These are phyloP conservation scores for Penicillium taxi DNA, from an alignment of 495 filamentous ascomycete genomes.

Conservation along the genomic window DNA sequence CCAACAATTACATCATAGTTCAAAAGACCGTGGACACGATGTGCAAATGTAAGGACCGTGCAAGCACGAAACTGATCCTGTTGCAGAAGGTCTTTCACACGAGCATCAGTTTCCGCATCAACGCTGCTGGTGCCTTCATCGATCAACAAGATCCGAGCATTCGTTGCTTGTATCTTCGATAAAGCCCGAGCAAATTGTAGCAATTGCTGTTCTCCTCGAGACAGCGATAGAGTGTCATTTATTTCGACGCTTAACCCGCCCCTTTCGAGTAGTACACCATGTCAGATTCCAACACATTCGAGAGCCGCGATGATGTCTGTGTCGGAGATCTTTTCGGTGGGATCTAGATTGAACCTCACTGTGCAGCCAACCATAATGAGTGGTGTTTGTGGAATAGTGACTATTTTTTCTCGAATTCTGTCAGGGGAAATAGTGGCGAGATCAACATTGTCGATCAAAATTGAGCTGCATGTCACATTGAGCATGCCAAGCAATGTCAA, in stretches of 20 bases:
- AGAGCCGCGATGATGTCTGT: slow-evolving; percentile 1
- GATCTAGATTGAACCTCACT: not conserved
- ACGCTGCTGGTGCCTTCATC: slow-evolving; percentile 1
- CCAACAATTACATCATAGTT: not conserved
- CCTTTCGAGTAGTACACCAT: not conserved
- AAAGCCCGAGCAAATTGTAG: not conserved
- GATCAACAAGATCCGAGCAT: not conserved
- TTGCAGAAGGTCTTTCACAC: not conserved
- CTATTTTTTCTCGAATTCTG: not conserved
- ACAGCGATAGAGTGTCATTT: not conserved
- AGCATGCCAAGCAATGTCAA: not conserved
- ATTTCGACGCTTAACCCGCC: not conserved
- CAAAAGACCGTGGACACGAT: slow-evolving; percentile 1
- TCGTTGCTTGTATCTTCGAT: not conserved
- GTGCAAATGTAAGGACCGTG: not conserved
- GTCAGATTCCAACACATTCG: not conserved
- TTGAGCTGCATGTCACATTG: not conserved
- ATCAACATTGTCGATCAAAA: not conserved
- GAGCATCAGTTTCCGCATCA: not conserved
- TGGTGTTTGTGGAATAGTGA: not conserved
- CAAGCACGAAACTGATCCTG: not conserved
- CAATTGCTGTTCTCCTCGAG: not conserved
- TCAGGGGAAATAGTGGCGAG: not conserved
- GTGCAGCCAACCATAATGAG: slow-evolving; percentile 2
- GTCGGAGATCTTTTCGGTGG: not conserved